Evolutionary conservation across 2,329 filamentous ascomycete genomes (phyloP).

Genomic region (Verticillium zaregamsianum): DNA sequence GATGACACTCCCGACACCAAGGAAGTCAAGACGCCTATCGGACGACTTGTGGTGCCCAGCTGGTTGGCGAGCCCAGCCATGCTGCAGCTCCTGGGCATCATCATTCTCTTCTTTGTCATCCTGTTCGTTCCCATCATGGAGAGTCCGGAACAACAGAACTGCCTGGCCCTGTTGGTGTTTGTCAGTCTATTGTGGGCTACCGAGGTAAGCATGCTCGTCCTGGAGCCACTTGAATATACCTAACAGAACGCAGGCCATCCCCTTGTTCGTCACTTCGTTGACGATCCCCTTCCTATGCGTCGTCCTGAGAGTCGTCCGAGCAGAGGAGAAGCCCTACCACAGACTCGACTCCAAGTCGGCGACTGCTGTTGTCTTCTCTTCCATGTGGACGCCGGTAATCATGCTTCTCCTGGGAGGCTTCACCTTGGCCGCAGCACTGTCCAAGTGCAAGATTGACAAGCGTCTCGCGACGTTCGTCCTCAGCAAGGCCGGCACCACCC

Average conservation of each 20-base stretch:
- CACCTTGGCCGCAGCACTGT: constrained; percentile 88
- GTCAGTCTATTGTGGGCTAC: constrained; percentile 96
- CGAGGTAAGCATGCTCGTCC: constrained; percentile 52
- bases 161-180: constrained; percentile 86
- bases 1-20: constrained; percentile 57
- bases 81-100: constrained; percentile 66
- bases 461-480: constrained; percentile 94
- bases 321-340: constrained; percentile 49
- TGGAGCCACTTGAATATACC: background rate
- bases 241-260: constrained; percentile 64
- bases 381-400: constrained; percentile 99
- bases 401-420: constrained; percentile 97
- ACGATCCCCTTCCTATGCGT: constrained; percentile 92
- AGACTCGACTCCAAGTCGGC: constrained; percentile 71
- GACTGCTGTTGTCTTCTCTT: constrained; percentile 78
- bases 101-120: constrained; percentile 70
- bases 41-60: constrained; percentile 67
- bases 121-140: constrained; percentile 79
- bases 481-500: constrained; percentile 91
- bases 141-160: constrained; percentile 89
- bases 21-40: constrained; percentile 74
- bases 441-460: constrained; percentile 97
- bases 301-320: constrained; percentile 76
- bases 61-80: constrained; percentile 86
- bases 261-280: constrained; percentile 92